Evolutionary conservation across 2,329 filamentous ascomycete genomes (phyloP).

Genomic region (Scedosporium boydii): DNA sequence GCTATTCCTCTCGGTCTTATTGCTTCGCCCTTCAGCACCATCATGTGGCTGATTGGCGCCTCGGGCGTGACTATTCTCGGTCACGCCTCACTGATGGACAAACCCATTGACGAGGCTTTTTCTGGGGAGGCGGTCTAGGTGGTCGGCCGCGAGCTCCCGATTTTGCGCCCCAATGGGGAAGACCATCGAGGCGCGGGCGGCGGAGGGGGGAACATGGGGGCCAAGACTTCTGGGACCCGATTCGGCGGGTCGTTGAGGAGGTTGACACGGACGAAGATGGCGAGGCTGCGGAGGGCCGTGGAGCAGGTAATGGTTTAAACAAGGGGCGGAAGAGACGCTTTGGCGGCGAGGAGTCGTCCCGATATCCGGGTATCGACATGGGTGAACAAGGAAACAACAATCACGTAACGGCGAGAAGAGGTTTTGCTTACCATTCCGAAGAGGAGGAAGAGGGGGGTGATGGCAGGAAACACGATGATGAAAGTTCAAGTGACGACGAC

Average conservation of each 20-base stretch:
- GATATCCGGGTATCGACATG: constrained; percentile 51
- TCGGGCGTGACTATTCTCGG: constrained; percentile 89
- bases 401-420: constrained; percentile 14
- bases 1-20: constrained; percentile 77
- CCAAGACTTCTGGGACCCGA: constrained; percentile 26
- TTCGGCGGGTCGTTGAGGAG: constrained; percentile 48
- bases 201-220: constrained; percentile 22
- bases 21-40: constrained; percentile 73
- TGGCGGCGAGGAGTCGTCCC: constrained; percentile 45
- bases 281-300: constrained; percentile 45
- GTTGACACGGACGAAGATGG: constrained; percentile 50
- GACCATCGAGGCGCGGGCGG: constrained; percentile 87
- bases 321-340: constrained; percentile 37
- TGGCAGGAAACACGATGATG: constrained; percentile 28
- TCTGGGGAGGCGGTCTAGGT: constrained; percentile 99
- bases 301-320: constrained; percentile 11
- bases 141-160: constrained; percentile 99
- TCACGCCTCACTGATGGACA: constrained; percentile 93
- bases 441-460: constrained; percentile 27
- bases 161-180: constrained; percentile 94
- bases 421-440: constrained; percentile 5
- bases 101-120: constrained; percentile 99
- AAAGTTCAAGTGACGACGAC: constrained; percentile 35
- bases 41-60: constrained; percentile 93
- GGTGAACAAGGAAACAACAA: constrained; percentile 29